Conservation (phyloP, 441 rosid genomes). For the Pelargonium fulgidum region DNA sequence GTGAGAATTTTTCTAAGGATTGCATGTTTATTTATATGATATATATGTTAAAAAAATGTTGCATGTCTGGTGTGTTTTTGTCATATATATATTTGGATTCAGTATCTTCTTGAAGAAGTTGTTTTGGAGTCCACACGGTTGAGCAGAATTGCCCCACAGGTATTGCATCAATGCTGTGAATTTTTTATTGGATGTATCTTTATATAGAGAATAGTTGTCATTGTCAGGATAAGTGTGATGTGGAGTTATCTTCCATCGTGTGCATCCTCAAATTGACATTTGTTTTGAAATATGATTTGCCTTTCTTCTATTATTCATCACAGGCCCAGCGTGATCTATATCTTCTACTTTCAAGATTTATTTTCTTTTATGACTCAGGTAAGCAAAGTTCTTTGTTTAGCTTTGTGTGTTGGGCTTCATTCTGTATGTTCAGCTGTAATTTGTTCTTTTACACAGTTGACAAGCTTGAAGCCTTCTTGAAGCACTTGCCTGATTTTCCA, state of each 20-base stretch:
- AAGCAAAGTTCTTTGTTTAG: slow-evolving; percentile 6
- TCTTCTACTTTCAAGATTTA: slow-evolving; percentile 78
- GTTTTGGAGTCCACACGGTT: slow-evolving; percentile 52
- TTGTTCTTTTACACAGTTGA: slow-evolving; percentile 44
- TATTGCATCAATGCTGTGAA: slow-evolving; percentile 20
- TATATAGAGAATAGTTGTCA: neutral
- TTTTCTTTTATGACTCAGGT: slow-evolving; percentile 87
- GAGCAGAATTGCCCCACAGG: slow-evolving; percentile 81
- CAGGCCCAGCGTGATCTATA: slow-evolving; percentile 85
- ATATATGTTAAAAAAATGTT: neutral
- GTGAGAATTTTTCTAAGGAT: slow-evolving; percentile 32
- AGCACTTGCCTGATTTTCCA: slow-evolving; percentile 63
- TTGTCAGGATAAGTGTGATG: slow-evolving; percentile 3
- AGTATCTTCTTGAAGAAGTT: slow-evolving; percentile 93
- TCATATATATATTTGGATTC: slow-evolving; percentile 16
- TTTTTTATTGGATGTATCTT: neutral
- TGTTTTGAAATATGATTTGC: slow-evolving; percentile 8
- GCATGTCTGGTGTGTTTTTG: slow-evolving; percentile 60
- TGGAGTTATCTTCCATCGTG: neutral
- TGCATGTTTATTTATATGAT: neutral
- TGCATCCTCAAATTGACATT: neutral
- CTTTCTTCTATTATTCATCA: slow-evolving; percentile 18
- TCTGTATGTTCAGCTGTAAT: slow-evolving; percentile 16
- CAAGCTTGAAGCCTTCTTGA: slow-evolving; percentile 66
- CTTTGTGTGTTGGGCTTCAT: slow-evolving; percentile 6